A percentile compares a stretch with the other conserved stretches of the same genome.
Conservation (phyloP, 2,329 filamentous ascomycete species). For the Fusarium haematococcum region DNA sequence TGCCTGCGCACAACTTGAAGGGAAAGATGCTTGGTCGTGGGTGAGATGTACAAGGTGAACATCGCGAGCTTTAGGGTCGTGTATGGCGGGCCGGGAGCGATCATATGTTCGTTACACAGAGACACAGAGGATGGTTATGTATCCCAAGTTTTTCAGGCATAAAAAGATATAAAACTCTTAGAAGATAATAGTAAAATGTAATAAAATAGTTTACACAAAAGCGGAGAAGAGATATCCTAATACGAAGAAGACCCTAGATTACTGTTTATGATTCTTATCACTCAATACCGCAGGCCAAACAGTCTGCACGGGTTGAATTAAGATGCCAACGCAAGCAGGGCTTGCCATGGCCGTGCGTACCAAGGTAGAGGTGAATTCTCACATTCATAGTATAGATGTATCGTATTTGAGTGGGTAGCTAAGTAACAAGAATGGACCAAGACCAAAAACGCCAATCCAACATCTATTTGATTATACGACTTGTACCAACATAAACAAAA, state of each 20-base stretch:
- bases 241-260: neutral
- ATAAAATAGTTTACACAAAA: neutral
- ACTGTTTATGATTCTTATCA: neutral
- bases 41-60: neutral
- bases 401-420: neutral
- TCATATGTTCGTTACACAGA: neutral
- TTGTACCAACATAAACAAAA: constrained; percentile 27
- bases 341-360: no score
- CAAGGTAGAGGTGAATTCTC: neutral
- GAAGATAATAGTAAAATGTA: no score
- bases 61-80: neutral
- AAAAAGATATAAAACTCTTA: no score
- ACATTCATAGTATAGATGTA: neutral
- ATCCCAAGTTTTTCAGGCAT: no score
- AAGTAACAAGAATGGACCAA: neutral
- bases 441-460: constrained; percentile 33
- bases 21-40: neutral
- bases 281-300: neutral
- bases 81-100: neutral
- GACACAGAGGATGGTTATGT: neutral
- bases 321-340: neutral
- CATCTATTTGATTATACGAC: constrained; percentile 30
- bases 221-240: neutral
- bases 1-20: neutral
- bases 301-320: neutral